These are phyloP conservation scores for Daldinia bambusicola DNA, from an alignment of 495 filamentous ascomycete genomes.

Conservation along the genomic window DNA sequence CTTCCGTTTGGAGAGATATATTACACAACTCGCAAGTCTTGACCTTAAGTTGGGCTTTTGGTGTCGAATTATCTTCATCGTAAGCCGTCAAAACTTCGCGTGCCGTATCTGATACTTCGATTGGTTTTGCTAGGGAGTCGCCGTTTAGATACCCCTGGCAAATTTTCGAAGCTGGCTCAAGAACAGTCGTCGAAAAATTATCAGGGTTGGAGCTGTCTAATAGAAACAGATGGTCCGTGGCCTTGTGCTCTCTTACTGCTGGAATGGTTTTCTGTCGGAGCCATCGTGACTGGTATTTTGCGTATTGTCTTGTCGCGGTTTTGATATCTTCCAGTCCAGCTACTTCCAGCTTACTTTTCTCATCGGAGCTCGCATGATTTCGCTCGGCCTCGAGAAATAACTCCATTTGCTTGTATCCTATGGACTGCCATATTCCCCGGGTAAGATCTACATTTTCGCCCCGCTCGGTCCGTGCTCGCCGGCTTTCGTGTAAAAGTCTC, in stretches of 20 bases:
- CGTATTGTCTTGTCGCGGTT: conserved; percentile 85
- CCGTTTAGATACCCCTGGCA: conserved; percentile 67
- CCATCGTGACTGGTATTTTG: conserved; percentile 84
- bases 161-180: conserved; percentile 69
- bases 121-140: conserved; percentile 67
- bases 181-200: conserved; percentile 68
- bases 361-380: conserved; percentile 46
- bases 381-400: conserved; percentile 69
- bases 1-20: conserved; percentile 72
- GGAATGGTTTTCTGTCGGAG: conserved; percentile 82
- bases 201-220: conserved; percentile 75
- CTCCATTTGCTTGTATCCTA: conserved; percentile 92
- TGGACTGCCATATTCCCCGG: conserved; percentile 92
- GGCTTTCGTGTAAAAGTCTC: conserved; percentile 65
- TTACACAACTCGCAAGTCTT: conserved; percentile 76
- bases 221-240: conserved; percentile 70
- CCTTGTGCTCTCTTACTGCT: conserved; percentile 64
- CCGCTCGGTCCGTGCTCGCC: conserved; percentile 56
- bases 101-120: conserved; percentile 68
- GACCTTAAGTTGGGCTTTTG: conserved; percentile 60
- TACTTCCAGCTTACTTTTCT: conserved; percentile 53
- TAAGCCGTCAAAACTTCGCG: conserved; percentile 64
- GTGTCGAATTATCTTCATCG: conserved; percentile 59
- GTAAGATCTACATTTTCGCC: conserved; percentile 71
- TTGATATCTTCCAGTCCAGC: conserved; percentile 67